These are phyloP conservation scores for Fraxinus anomala DNA, from an alignment of 257 asterid genomes.

Conservation along the genomic window DNA sequence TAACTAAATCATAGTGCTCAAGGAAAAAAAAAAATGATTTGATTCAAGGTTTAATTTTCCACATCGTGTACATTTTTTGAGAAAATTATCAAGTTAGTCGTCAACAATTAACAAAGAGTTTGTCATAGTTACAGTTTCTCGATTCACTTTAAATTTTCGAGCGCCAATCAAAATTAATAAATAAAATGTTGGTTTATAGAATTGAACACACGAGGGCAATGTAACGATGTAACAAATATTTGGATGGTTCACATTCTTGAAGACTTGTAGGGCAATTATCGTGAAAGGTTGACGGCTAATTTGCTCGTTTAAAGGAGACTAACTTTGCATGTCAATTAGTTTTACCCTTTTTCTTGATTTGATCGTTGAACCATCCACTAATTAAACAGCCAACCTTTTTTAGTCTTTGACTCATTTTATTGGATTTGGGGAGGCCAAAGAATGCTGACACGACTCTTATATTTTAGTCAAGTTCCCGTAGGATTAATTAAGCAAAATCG, in stretches of 20 bases:
- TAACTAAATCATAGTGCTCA: not conserved
- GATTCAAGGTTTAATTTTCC: not conserved
- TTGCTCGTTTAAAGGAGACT: not conserved
- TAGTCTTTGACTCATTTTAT: not conserved
- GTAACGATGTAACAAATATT: too few relatives aligned
- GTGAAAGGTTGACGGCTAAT: not conserved
- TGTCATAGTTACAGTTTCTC: not conserved
- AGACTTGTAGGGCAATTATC: not conserved
- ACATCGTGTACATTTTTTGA: not conserved
- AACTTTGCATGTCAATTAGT: not conserved
- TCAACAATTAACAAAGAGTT: not conserved
- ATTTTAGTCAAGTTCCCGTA: not conserved
- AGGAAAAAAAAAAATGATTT: not conserved
- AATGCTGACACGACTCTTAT: not conserved
- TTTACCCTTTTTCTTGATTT: not conserved
- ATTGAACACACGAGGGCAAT: not conserved
- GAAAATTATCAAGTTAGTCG: too few relatives aligned
- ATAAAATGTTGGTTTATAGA: too few relatives aligned
- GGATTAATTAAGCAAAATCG: not conserved
- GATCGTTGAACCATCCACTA: not conserved
- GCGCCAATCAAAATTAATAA: not conserved
- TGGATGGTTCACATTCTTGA: not conserved
- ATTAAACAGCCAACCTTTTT: not conserved
- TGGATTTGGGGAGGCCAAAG: not conserved
- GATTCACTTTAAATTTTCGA: not conserved